Evolutionary conservation across 2,329 filamentous ascomycete species (phyloP), one percentile per base, ranked within the genome.

Genomic region (Aureobasidium sp.): DNA sequence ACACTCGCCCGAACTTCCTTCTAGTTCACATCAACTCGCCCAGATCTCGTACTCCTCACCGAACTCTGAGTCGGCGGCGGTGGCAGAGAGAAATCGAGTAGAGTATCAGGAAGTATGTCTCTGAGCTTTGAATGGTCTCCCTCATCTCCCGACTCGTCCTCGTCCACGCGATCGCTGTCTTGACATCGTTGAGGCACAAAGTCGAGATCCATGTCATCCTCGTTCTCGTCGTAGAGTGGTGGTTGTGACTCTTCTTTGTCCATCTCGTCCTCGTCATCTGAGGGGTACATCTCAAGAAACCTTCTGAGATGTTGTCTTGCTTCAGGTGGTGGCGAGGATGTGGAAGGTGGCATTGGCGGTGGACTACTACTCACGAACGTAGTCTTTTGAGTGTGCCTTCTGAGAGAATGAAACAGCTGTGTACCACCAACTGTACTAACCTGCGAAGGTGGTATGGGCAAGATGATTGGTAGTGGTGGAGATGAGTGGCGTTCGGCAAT

Each of bases 1-100:
- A 27, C 11, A 8, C 8, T n/a, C 15, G 8, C 15, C 11, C 15
- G 15, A 29, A 3, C 45, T 8, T 20, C 17, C 17, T 11, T 4
- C 4, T 12, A 44, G 2, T 15, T 20, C 17, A 15, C 12, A 22
- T 9, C n/a, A 20, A 5, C 6, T 48, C 29, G 39, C 51, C 25
- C 42, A n/a, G 34, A 29, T 8, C 36, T 51, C n/a, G 41, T 17
- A 41, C 61, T 55, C 17, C 61, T 45, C 25, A 53, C 39, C 3
- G 61, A 49, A 39, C 52, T 65, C 59, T 60, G 61, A 2, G 64
- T 52, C 5, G 64, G 64, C 22, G 64, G 57, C 1, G 49, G 36
- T 20, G 62, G 64, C 22, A 65, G 22, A 12, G 49, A 64, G 27
- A 63, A 65, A 29, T 65, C 64, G 4, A 65, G 48, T 48, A 65